These are phyloP conservation scores for Vigna trinervia DNA, from an alignment of 306 rosid genomes.

Conservation along the genomic window DNA sequence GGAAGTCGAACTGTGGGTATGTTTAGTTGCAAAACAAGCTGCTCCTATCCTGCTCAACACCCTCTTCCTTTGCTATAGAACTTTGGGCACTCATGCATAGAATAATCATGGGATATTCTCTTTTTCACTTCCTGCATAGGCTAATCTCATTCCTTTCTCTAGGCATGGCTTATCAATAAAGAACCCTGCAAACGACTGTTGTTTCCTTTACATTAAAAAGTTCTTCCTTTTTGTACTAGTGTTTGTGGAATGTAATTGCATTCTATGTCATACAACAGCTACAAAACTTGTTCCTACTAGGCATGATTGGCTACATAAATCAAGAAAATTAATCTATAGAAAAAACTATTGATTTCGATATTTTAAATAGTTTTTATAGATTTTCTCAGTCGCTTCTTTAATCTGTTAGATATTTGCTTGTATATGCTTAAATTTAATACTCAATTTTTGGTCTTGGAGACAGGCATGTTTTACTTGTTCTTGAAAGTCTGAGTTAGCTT, in stretches of 20 bases:
- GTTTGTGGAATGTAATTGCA: neutral
- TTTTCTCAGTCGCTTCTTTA: neutral
- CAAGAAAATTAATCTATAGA: neutral
- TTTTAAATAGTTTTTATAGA: neutral
- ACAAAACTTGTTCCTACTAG: neutral
- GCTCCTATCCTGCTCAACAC: neutral
- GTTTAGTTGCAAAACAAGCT: neutral
- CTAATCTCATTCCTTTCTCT: neutral
- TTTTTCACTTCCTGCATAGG: neutral
- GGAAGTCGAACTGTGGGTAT: neutral
- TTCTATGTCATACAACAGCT: neutral
- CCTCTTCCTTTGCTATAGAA: neutral
- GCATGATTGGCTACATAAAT: neutral
- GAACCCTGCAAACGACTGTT: neutral
- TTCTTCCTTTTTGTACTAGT: neutral
- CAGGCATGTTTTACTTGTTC: slow-evolving; percentile 26
- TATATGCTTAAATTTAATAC: neutral
- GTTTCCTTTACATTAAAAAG: neutral
- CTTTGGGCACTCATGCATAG: neutral
- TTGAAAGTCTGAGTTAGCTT: slow-evolving; percentile 24
- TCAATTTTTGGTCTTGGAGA: neutral
- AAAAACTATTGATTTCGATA: neutral
- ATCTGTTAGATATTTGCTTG: neutral
- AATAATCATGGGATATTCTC: neutral
- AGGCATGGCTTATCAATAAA: slow-evolving; percentile 2